Percentiles rank a stretch among this genome's conserved stretches.
Evolutionary conservation across 2,329 filamentous ascomycete genomes (phyloP).

Genomic region (Balansia obtecta): DNA sequence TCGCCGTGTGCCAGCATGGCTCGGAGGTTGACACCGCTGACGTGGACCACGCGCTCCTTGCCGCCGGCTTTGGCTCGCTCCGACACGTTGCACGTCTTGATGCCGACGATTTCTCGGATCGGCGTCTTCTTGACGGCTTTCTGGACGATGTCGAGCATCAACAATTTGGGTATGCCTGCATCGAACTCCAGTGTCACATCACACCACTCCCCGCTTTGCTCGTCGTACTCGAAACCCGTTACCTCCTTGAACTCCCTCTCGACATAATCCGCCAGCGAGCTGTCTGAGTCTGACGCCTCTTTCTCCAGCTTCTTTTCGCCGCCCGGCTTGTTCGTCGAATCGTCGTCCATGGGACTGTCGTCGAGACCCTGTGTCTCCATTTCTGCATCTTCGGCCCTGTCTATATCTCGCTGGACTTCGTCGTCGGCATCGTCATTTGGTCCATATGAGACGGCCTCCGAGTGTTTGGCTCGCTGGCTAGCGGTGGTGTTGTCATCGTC

Average conservation of each 20-base stretch:
- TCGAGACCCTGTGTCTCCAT: slow-evolving; percentile 37
- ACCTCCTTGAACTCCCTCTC: slow-evolving; percentile 53
- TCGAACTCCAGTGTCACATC: slow-evolving; percentile 76
- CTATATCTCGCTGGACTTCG: slow-evolving; percentile 52
- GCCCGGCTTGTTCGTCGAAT: slow-evolving; percentile 18
- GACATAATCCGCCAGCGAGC: slow-evolving; percentile 50
- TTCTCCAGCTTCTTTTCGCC: slow-evolving; percentile 23
- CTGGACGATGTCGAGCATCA: slow-evolving; percentile 87
- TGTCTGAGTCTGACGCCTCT: slow-evolving; percentile 24
- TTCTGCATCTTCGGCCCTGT: slow-evolving; percentile 42
- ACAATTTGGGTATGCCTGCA: slow-evolving; percentile 69
- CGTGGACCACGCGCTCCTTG: slow-evolving; percentile 49
- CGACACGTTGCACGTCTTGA: slow-evolving; percentile 60
- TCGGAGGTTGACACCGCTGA: slow-evolving; percentile 73
- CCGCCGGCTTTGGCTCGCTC: slow-evolving; percentile 31
- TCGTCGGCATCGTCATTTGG: slow-evolving; percentile 88
- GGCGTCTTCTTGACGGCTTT: slow-evolving; percentile 64
- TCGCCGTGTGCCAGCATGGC: slow-evolving; percentile 85
- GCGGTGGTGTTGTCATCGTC: slow-evolving; percentile 67
- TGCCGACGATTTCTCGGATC: slow-evolving; percentile 73
- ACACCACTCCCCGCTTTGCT: slow-evolving; percentile 60
- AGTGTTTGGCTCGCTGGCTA: slow-evolving; percentile 64
- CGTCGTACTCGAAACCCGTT: slow-evolving; percentile 68
- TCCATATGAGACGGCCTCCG: slow-evolving; percentile 78
- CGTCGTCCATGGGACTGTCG: slow-evolving; percentile 31